Conservation (phyloP, 345 rosid species). For the Salix dunnii region DNA sequence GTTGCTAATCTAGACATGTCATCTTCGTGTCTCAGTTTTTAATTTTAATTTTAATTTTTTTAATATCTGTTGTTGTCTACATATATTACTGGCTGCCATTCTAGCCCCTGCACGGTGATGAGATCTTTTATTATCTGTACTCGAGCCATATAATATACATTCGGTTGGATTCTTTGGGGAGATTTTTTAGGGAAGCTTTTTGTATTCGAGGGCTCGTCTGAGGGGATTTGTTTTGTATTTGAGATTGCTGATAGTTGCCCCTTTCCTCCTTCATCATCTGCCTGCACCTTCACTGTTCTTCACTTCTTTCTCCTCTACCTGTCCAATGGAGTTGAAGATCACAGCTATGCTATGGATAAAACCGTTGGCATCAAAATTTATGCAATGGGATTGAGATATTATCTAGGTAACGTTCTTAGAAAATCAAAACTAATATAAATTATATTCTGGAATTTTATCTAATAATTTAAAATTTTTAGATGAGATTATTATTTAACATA, state of each 20-base stretch:
- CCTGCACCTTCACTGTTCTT: not conserved
- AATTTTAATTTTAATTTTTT: not conserved
- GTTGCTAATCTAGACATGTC: constrained; percentile 34
- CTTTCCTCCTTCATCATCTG: not conserved
- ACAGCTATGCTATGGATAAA: too few relatives aligned
- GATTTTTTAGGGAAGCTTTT: constrained; percentile 29
- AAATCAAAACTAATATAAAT: too few relatives aligned
- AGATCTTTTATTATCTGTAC: constrained; percentile 12
- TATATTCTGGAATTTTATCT: too few relatives aligned
- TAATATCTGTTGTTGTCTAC: not conserved
- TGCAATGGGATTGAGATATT: too few relatives aligned
- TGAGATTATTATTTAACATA: fast-evolving
- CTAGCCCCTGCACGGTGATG: constrained; percentile 15
- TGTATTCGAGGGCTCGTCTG: constrained; percentile 15
- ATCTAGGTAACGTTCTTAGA: too few relatives aligned
- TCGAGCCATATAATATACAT: constrained; percentile 22
- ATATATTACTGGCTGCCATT: constrained; percentile 25
- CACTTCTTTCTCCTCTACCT: not conserved
- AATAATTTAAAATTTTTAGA: too few relatives aligned
- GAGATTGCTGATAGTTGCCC: constrained; percentile 14
- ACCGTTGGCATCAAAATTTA: too few relatives aligned
- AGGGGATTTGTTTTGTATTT: constrained; percentile 14
- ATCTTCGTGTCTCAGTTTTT: not conserved
- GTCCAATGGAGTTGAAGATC: too few relatives aligned
- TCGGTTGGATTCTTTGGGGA: constrained; percentile 41